Conservation (phyloP, 805 yeast species). For the Ogataea nonfermentans region DNA sequence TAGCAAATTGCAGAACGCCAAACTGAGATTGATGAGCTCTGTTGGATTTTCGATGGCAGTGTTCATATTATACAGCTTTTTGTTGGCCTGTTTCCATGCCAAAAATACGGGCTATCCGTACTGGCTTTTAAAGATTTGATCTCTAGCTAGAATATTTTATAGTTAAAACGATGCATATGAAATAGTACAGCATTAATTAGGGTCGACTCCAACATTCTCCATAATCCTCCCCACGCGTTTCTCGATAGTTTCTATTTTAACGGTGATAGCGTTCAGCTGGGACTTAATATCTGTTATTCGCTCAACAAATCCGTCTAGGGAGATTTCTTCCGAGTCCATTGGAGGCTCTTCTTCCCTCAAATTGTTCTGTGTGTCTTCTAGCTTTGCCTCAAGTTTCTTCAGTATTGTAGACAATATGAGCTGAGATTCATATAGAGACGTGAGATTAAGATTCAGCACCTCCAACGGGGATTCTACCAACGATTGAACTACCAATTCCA, state of each 20-base stretch:
- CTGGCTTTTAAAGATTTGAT: constrained; percentile 40
- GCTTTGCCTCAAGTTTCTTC: constrained; percentile 37
- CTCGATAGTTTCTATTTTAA: constrained; percentile 38
- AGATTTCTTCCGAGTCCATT: constrained; percentile 3
- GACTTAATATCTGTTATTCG: constrained; percentile 27
- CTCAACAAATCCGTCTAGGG: constrained; percentile 20
- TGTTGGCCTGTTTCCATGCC: constrained; percentile 62
- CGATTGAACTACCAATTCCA: constrained; percentile 58
- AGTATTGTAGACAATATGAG: constrained; percentile 49
- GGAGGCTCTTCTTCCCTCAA: constrained; percentile 6
- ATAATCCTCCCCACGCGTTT: constrained; percentile 33
- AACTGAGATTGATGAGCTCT: constrained; percentile 50
- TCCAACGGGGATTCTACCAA: constrained; percentile 55
- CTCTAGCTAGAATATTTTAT: background rate
- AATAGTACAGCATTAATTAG: background rate
- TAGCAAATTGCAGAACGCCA: constrained; percentile 46
- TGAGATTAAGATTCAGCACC: constrained; percentile 46
- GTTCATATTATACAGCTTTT: constrained; percentile 58
- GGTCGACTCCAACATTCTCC: constrained; percentile 13
- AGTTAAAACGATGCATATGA: constrained; percentile 9
- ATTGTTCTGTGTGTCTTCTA: constrained; percentile 22
- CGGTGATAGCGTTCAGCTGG: constrained; percentile 24
- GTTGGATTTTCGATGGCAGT: constrained; percentile 42
- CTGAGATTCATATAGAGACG: constrained; percentile 56
- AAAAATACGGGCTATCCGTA: constrained; percentile 81